Evolutionary conservation across 176 grass and related monocot species (phyloP).

Genomic region (Carex pumila): DNA sequence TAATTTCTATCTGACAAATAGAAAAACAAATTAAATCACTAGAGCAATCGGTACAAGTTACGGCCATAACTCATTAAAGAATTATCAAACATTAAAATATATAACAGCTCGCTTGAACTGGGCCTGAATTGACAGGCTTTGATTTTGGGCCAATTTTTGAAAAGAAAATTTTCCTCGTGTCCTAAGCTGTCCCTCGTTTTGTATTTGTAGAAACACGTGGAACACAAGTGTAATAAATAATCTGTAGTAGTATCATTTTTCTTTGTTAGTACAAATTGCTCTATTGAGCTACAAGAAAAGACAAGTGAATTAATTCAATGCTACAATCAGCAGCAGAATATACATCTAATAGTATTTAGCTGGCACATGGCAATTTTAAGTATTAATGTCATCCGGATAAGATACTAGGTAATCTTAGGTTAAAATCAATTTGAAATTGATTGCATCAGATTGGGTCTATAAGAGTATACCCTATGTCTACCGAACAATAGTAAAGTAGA

Average conservation of each 20-base stretch:
- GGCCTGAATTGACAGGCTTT: background rate
- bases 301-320: background rate
- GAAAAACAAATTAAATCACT: background rate
- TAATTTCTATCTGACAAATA: background rate
- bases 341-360: background rate
- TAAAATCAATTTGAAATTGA: background rate
- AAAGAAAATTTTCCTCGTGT: background rate
- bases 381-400: background rate
- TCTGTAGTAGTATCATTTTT: background rate
- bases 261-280: background rate
- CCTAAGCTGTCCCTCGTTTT: background rate
- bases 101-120: background rate
- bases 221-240: background rate
- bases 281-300: background rate
- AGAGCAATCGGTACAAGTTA: background rate
- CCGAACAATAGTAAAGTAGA: background rate
- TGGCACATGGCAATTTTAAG: background rate
- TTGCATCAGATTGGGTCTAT: background rate
- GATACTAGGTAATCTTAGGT: background rate
- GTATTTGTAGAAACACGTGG: background rate
- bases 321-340: background rate
- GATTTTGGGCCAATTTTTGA: background rate
- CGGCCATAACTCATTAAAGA: background rate
- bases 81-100: background rate
- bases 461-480: background rate